Conservation (phyloP, 805 yeast species). For the Wickerhamomyces tratensis region DNA sequence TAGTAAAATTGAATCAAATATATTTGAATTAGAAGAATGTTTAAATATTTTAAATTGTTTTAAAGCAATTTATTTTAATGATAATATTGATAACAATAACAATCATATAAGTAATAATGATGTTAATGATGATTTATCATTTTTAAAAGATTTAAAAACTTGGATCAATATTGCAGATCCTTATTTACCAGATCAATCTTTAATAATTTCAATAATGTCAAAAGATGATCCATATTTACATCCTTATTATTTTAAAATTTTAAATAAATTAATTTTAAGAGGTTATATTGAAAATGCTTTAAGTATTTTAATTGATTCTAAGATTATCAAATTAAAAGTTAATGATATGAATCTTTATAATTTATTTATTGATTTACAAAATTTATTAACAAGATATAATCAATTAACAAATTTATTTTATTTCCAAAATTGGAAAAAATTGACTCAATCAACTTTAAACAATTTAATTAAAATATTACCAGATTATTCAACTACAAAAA, state of each 20-base stretch:
- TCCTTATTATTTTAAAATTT: constrained; percentile 51
- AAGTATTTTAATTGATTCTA: constrained; percentile 32
- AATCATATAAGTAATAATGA: too few relatives aligned
- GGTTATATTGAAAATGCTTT: constrained; percentile 53
- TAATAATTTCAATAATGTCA: too few relatives aligned
- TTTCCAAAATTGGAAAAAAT: constrained; percentile 28
- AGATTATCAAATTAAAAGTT: constrained; percentile 28
- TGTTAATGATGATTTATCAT: constrained; percentile 1
- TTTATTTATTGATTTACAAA: constrained; percentile 22
- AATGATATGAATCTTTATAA: constrained; percentile 15
- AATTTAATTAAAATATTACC: constrained; percentile 10
- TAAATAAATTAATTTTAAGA: constrained; percentile 47
- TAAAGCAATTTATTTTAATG: constrained; percentile 37
- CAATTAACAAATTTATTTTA: constrained; percentile 15
- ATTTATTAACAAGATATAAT: constrained; percentile 27
- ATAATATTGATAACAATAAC: constrained; percentile 14
- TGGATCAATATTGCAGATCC: constrained; percentile 71
- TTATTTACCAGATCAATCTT: constrained; percentile 13
- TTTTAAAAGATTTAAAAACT: constrained; percentile 32
- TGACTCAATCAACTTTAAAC: constrained; percentile 15
- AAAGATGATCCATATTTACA: constrained; percentile 14
- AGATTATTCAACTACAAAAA: neutral
- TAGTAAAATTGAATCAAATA: constrained; percentile 10
- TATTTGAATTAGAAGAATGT: constrained; percentile 33
- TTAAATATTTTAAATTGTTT: constrained; percentile 48